phyloP scores from a whole-genome alignment of 2,329 filamentous ascomycete species.

The Pleoardoris graminearum region DNA sequence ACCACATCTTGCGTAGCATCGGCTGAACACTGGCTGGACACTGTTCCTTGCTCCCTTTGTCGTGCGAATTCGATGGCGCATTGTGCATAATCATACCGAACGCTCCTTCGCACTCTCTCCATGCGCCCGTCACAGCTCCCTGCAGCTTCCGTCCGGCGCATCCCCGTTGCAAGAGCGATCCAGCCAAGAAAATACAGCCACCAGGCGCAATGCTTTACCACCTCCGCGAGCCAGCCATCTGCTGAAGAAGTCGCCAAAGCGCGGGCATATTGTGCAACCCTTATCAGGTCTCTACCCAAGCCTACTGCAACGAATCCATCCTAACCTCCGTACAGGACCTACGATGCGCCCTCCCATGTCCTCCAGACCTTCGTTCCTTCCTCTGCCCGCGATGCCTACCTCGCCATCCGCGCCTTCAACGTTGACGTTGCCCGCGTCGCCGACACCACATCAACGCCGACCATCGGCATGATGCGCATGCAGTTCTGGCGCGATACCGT shows the following conservation, averaged over 20 bases:
- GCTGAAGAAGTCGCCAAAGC: constrained; percentile 58
- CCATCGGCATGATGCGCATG: constrained; percentile 84
- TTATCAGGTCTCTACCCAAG: constrained; percentile 53
- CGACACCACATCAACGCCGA: constrained; percentile 85
- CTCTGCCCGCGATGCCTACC: constrained; percentile 77
- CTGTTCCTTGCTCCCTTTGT: not conserved
- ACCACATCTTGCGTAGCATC: constrained; percentile 1
- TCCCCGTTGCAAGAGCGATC: constrained; percentile 6
- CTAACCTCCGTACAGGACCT: constrained; percentile 61
- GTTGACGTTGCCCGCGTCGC: constrained; percentile 88
- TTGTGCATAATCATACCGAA: not conserved
- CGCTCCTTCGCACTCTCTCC: constrained; percentile 10
- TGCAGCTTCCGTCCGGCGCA: constrained; percentile 25
- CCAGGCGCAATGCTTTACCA: constrained; percentile 24
- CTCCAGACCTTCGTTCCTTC: constrained; percentile 82
- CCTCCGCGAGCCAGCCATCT: constrained; percentile 29
- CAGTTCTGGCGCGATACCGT: constrained; percentile 94
- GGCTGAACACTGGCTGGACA: not conserved
- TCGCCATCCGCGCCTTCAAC: constrained; percentile 89
- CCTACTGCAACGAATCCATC: not conserved
- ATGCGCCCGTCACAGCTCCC: constrained; percentile 30
- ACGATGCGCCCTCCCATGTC: constrained; percentile 86
- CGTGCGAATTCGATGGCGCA: not conserved
- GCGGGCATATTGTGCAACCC: constrained; percentile 61
- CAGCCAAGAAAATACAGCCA: constrained; percentile 25